Percentiles rank a stretch among this genome's conserved stretches.
Evolutionary conservation across 2,329 filamentous ascomycete genomes (phyloP).

Genomic region (Blastomyces silverae): DNA sequence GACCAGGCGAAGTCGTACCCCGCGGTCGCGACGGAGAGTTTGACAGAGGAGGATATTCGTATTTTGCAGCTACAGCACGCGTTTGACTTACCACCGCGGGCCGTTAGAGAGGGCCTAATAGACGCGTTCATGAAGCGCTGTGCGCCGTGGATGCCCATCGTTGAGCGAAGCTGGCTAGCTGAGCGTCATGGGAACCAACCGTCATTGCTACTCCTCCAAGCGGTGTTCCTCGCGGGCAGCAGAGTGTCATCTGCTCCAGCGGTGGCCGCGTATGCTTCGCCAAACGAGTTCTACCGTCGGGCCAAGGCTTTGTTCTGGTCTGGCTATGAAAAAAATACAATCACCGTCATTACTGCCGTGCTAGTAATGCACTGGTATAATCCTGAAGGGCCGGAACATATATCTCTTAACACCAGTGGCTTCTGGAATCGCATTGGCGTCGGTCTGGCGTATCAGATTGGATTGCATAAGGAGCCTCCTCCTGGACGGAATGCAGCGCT

Average conservation of each 20-base stretch:
- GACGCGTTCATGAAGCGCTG: constrained; percentile 31
- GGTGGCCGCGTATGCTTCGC: constrained; percentile 27
- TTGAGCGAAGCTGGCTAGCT: constrained; percentile 30
- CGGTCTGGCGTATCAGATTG: constrained; percentile 41
- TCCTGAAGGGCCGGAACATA: constrained; percentile 32
- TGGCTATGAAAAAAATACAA: constrained; percentile 30
- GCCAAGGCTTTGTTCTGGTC: constrained; percentile 32
- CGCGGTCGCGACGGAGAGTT: constrained; percentile 24
- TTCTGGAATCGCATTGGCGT: constrained; percentile 42
- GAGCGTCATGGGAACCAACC: constrained; percentile 25
- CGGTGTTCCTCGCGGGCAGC: constrained; percentile 40
- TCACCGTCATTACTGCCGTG: constrained; percentile 30
- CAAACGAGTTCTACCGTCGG: constrained; percentile 31
- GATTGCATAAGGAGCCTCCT: constrained; percentile 40
- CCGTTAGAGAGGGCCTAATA: constrained; percentile 28
- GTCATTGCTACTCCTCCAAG: constrained; percentile 33
- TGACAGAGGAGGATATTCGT: constrained; percentile 27
- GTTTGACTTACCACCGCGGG: constrained; percentile 28
- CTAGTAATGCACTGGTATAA: constrained; percentile 34
- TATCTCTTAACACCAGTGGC: constrained; percentile 40
- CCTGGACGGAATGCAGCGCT: constrained; percentile 32
- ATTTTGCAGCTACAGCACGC: constrained; percentile 26
- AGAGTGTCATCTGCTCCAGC: constrained; percentile 35
- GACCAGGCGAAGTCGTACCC: constrained; percentile 26
- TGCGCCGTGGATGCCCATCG: constrained; percentile 32